Evolutionary conservation across 257 asterid species (phyloP), one percentile per base, ranked within the genome.

Genomic region (Solanum microdontum): DNA sequence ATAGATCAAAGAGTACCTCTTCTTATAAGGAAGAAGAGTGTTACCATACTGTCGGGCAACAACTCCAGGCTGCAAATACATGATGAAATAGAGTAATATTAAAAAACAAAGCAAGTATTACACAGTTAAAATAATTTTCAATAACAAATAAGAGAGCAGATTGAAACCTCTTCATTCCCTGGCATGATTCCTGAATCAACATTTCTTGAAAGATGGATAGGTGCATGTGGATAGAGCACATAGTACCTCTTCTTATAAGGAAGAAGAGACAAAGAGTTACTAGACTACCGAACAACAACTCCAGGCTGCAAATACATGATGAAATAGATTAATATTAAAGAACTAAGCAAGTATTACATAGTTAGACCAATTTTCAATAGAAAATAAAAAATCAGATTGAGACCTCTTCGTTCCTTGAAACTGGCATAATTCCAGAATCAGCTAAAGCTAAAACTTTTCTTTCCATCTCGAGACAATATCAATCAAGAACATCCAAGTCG

Each of bases 1-100:
- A 60, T 88, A 90, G 68, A 91, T 64, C 66, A 93, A 72, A 4
- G 93, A 93, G 89, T 92, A 91, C 89, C 98, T 93, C 88, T 95
- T 96, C 94, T 95, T 96, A 6, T 94, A 90, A 40, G 99, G 98
- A 88, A 96, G 92, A 88, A 90, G 88, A 82, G 87, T 89, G 88
- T 86, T 87, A 89, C 91, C 82, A 90, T 12, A 43, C 2, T 15
- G 92, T 88, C 90, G 89, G 87, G 92, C 10, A 77, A 89, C 51
- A 37, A 87, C 88, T 87, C 92, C 90, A 86, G 91, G 86, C 96
- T 95, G 92, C 88, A 91, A 80, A 90, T 43, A 69, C 70, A 86
- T 24, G 43, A 85, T 26, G 79, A 33, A 85, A 15, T 70, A 36
- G 21, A 72, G 8, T 23, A 33, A 86, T 28, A 43, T 43, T 70